Evolutionary conservation across 495 filamentous ascomycete genomes (phyloP).

Genomic region (Daldinia childiae): DNA sequence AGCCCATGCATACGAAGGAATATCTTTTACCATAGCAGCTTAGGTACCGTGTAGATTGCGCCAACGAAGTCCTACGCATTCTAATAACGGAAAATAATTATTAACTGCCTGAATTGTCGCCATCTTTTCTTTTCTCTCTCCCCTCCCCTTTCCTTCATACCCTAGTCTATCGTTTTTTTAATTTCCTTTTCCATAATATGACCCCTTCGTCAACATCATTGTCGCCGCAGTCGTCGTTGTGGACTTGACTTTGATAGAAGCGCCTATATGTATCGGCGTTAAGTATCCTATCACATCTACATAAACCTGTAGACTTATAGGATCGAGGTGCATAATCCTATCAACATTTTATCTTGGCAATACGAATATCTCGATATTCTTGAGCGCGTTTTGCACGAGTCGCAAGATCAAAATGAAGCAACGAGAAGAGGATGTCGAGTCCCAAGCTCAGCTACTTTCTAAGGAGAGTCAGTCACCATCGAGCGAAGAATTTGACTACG

Average conservation of each 20-base stretch:
- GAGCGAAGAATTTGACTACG: conserved; percentile 42
- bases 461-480: conserved; percentile 31
- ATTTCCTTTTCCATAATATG: conserved; percentile 29
- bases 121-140: conserved; percentile 1
- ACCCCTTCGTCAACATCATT: conserved; percentile 10
- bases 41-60: not conserved
- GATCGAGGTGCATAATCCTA: conserved; percentile 3
- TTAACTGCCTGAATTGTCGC: conserved; percentile 27
- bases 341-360: conserved; percentile 1
- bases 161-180: conserved; percentile 9
- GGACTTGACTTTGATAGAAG: conserved; percentile 3
- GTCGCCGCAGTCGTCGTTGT: conserved; percentile 16
- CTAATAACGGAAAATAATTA: conserved; percentile 8
- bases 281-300: not conserved
- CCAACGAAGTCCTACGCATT: conserved; percentile 6
- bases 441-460: conserved; percentile 33
- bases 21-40: not conserved
- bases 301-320: not conserved
- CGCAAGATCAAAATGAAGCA: conserved; percentile 32
- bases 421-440: conserved; percentile 41
- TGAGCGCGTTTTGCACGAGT: conserved; percentile 2
- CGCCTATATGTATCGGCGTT: conserved; percentile 1
- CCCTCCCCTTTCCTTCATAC: conserved; percentile 28
- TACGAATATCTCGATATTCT: not conserved
- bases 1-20: no score